Evolutionary conservation across 306 rosid genomes (phyloP).

Genomic region (Gastrolobium bilobum): DNA sequence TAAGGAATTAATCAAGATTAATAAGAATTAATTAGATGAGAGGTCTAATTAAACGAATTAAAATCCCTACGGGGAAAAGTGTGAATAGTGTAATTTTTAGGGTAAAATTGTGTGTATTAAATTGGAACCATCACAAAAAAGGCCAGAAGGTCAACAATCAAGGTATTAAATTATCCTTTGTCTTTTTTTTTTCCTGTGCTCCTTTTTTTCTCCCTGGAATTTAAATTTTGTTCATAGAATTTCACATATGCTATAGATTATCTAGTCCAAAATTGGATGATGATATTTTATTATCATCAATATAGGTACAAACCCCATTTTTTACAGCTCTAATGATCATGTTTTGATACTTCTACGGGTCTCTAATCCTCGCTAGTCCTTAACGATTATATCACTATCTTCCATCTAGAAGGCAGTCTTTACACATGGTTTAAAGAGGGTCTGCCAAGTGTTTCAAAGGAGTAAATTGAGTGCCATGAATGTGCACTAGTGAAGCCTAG

Average conservation of each 20-base stretch:
- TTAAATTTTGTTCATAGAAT: slow-evolving; percentile 25
- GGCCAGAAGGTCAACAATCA: slow-evolving; percentile 97
- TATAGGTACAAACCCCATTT: no score
- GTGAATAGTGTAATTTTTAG: no score
- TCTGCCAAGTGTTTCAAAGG: slow-evolving; percentile 71
- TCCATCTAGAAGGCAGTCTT: slow-evolving; percentile 96
- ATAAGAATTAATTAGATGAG: no score
- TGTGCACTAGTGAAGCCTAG: slow-evolving; percentile 38
- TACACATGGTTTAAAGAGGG: slow-evolving; percentile 85
- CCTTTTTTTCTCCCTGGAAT: slow-evolving; percentile 8
- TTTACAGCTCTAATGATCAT: slow-evolving; percentile 1
- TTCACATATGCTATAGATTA: not conserved
- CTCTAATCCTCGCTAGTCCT: slow-evolving; percentile 91
- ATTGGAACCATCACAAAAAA: slow-evolving; percentile 93
- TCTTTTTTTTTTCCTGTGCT: not conserved
- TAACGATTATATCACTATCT: slow-evolving; percentile 82
- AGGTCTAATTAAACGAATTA: no score
- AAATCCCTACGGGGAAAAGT: no score
- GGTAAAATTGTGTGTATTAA: no score
- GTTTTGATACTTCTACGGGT: slow-evolving; percentile 59
- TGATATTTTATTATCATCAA: not conserved
- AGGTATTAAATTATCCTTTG: slow-evolving; percentile 56
- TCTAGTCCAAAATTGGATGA: slow-evolving; percentile 23
- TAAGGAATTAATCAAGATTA: no score
- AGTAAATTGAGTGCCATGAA: slow-evolving; percentile 48